Base-by-base conservation (phyloP, 2,329 filamentous ascomycete genomes). In the Colletotrichum phormii region DNA sequence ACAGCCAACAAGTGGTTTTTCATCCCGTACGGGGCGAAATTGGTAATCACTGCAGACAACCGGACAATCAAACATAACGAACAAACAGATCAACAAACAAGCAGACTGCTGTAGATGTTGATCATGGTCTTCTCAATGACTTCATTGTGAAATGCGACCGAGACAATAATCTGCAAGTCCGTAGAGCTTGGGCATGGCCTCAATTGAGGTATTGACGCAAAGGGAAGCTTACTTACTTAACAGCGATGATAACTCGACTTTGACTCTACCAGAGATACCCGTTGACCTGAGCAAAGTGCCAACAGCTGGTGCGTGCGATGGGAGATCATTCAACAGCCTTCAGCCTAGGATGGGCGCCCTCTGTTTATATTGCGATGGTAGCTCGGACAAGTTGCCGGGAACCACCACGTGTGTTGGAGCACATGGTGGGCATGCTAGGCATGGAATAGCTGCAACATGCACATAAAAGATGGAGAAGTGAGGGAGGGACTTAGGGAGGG, bases 361-460 rank as follows among this genome's bases (percentile, higher is more conserved):
- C 29, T 70, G 71, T 72, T 70, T 72, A 72, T 72, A 70, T 70
- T 46, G 22, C 58, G 22, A 24, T 22, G 18, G 42, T 35, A 2
- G 18, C 22, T 33, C 35, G 9, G 22, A 37, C 24, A 13, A n/a
- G 46, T 55, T 37, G 37, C 46, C 15, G n/a, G 57, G 29, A 60
- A 31, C 70, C 60, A 61, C 59, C 15, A 67, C 29, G 37, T 29
- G 51, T 35, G 24, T 26, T 51, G 64, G 57, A 37, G 24, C 57
- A 46, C 63, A 33, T 58, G 37, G 65, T 46, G 53, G 58, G 51
- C 15, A 69, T 59, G 51, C 58, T 22, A 62, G 22, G 53, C 46
- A 64, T 35, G 49, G 51, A 26, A 57, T 22, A 31, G 51, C 51
- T 55, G 51, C 51, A 31, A 18, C 8, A 15, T 51, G 37, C 15